A percentile compares a stretch with the other conserved stretches of the same genome.
These are phyloP conservation scores for Diplogelasinospora grovesii DNA, from an alignment of 495 filamentous ascomycete genomes.

Conservation along the genomic window DNA sequence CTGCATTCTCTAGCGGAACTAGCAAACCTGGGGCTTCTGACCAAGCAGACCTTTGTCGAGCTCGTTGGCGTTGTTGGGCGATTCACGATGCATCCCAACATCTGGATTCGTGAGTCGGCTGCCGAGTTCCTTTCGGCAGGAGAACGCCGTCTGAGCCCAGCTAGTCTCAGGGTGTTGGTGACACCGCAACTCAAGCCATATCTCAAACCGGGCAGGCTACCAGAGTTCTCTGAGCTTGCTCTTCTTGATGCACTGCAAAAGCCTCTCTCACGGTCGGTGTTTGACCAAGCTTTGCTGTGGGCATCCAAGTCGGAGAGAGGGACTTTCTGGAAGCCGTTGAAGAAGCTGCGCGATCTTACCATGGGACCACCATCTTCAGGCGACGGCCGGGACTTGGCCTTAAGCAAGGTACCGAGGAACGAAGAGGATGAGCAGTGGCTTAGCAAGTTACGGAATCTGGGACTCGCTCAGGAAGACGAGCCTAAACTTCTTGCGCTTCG, in stretches of 20 bases:
- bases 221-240: constrained; percentile 59
- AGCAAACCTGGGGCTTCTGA: constrained; percentile 80
- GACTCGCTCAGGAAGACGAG: constrained; percentile 79
- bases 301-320: constrained; percentile 72
- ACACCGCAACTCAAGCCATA: constrained; percentile 73
- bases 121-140: constrained; percentile 73
- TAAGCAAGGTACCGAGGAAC: constrained; percentile 56
- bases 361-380: constrained; percentile 45
- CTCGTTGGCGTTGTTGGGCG: constrained; percentile 71
- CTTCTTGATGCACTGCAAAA: constrained; percentile 80
- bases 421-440: constrained; percentile 98
- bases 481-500: constrained; percentile 78
- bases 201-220: constrained; percentile 59
- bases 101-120: constrained; percentile 90
- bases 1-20: constrained; percentile 84
- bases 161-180: constrained; percentile 78
- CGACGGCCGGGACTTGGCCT: constrained; percentile 25
- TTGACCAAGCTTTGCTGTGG: constrained; percentile 84
- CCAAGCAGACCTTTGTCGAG: constrained; percentile 79
- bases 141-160: constrained; percentile 67
- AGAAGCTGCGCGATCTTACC: constrained; percentile 58
- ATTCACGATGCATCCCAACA: constrained; percentile 87
- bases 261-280: constrained; percentile 68
- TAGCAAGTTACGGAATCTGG: constrained; percentile 70
- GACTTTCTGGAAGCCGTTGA: constrained; percentile 75